phyloP scores from a whole-genome alignment of 805 yeast species.

The Schwanniomyces yamadae region DNA sequence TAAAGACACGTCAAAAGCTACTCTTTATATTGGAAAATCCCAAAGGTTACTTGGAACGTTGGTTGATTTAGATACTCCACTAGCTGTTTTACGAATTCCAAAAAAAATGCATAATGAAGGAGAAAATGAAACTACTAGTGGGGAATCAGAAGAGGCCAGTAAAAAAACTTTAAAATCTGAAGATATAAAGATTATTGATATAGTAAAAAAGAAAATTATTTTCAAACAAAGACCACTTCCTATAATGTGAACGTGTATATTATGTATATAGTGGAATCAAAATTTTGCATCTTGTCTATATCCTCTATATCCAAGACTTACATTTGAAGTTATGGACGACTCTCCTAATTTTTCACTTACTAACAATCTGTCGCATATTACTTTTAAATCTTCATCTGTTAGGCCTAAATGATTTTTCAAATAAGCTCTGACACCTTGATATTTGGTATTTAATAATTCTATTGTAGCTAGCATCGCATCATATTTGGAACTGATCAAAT shows the following conservation, averaged over 20 bases:
- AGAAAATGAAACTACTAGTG: background rate
- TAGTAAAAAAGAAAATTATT: conserved; percentile 56
- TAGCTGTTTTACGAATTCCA: conserved; percentile 58
- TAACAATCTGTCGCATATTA: conserved; percentile 22
- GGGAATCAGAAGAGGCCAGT: conserved; percentile 12
- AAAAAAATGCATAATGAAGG: conserved; percentile 10
- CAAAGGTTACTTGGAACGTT: conserved; percentile 67
- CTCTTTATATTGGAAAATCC: conserved; percentile 63
- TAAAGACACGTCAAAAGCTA: conserved; percentile 42
- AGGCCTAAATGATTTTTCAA: conserved; percentile 45
- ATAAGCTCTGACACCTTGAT: conserved; percentile 55
- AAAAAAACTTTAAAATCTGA: too few species aligned
- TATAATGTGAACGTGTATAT: conserved; percentile 50
- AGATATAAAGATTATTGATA: conserved; percentile 54
- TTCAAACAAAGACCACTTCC: conserved; percentile 75
- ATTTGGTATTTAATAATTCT: conserved; percentile 48
- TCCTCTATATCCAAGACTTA: conserved; percentile 16
- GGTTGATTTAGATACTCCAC: conserved; percentile 59
- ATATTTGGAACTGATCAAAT: conserved; percentile 60
- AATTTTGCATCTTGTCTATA: conserved; percentile 10
- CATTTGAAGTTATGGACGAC: conserved; percentile 9
- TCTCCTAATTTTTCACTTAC: conserved; percentile 17
- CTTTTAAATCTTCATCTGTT: conserved; percentile 41
- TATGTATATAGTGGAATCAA: background rate
- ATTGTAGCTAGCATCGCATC: conserved; percentile 70